Conservation (phyloP, 768 basidiomycete genomes). For the Pleurotus citrinopileatus region DNA sequence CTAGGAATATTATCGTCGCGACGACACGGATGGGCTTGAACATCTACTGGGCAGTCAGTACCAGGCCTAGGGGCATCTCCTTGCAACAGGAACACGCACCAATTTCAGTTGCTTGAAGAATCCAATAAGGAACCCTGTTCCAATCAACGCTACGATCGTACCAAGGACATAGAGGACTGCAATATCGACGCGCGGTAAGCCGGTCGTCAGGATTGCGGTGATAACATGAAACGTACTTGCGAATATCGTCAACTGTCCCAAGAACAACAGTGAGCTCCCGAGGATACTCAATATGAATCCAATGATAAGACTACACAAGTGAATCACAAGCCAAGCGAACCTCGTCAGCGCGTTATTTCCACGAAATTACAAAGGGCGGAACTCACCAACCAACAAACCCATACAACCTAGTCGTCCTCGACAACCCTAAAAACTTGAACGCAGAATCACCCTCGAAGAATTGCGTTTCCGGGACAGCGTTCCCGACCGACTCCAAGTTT, state of each 20-base stretch:
- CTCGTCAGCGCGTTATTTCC: neutral
- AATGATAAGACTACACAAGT: constrained; percentile 49
- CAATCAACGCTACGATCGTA: constrained; percentile 76
- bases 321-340: neutral
- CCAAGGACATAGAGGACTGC: constrained; percentile 82
- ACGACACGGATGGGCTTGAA: constrained; percentile 90
- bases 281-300: constrained; percentile 83
- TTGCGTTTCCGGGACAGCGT: constrained; percentile 68
- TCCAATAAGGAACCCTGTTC: constrained; percentile 89
- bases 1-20: constrained; percentile 77
- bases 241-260: constrained; percentile 67
- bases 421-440: constrained; percentile 75
- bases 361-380: neutral
- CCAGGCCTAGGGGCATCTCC: neutral
- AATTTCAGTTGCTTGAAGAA: constrained; percentile 80
- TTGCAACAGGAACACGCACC: constrained; percentile 35
- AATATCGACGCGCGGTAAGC: neutral
- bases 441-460: constrained; percentile 91
- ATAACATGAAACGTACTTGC: constrained; percentile 51
- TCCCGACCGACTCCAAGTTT: constrained; percentile 70
- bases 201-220: neutral
- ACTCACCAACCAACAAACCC: constrained; percentile 83
- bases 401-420: constrained; percentile 78
- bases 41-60: constrained; percentile 72
- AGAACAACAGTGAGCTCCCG: constrained; percentile 73